Evolutionary conservation across 257 asterid species (phyloP), one percentile per base, ranked within the genome.

Genomic region (Solanum appendiculatum): DNA sequence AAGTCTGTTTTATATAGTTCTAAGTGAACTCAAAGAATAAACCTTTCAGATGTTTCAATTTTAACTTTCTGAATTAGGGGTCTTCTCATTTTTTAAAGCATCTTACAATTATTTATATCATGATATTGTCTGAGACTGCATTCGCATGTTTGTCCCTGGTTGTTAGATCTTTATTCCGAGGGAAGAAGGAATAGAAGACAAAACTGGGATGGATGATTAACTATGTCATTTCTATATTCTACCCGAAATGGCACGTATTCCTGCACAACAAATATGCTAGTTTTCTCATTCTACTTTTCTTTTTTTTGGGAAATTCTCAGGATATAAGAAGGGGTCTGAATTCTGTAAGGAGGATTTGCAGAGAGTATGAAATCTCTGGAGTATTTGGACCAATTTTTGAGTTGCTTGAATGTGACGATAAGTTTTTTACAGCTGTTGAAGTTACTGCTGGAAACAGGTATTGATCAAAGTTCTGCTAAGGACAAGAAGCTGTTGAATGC

Each of bases 401-500:
- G 93, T 94, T 97, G 93, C 95, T 97, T 64, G 98, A 96, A 70
- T 97, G 99, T 83, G 99, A 97, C 46, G 98, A 94, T 42, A 95
- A 92, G 70, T 95, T 93, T 91, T 97, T 96, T 94, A 97, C 99
- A 16, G 99, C 99, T 88, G 99, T 97, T 86, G 99, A 97, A 93
- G 99, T 96, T 86, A 97, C 99, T 91, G 99, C 99, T 89, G 99
- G 98, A 88, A 97, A 95, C 93, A 97, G 99, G 99, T 96, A 48
- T n/a, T 33, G 70, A 51, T 81, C 31, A 48, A 81, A 81, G 85
- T 46, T 81, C 29, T 48, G 56, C 81, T 64, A 75, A 51, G 73
- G 75, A 82, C 87, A 75, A 20, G 68, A 81, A 81, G 68, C 66
- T 80, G 66, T 34, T 29, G 60, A 51, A 56, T 56, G 25, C 64